phyloP scores from a whole-genome alignment of 192 early-diverging fungal genomes.

The Umbelopsis isabellina region DNA sequence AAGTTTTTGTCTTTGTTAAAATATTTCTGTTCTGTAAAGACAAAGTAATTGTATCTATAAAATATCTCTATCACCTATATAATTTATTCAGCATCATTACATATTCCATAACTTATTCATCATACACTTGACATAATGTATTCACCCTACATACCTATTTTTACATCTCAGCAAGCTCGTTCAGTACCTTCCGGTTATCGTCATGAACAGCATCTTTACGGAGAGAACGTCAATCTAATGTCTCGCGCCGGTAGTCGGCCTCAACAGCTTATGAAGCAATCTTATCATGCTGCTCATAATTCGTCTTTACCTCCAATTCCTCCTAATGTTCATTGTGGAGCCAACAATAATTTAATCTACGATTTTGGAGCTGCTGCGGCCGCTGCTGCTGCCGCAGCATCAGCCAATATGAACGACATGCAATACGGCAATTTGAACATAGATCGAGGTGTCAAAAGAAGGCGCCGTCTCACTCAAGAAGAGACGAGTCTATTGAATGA shows the following conservation, averaged over 20 bases:
- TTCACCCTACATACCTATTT: constrained; percentile 9
- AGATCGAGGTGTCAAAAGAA: constrained; percentile 10
- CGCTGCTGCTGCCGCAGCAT: neutral
- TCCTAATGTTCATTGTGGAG: neutral
- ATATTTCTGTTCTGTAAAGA: neutral
- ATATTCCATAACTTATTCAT: neutral
- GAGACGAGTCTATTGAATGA: constrained; percentile 65
- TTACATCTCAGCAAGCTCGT: constrained; percentile 11
- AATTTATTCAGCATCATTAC: too few relatives aligned
- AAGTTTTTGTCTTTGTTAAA: neutral
- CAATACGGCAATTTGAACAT: constrained; percentile 10
- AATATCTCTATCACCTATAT: too few relatives aligned
- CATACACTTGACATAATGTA: constrained; percentile 5
- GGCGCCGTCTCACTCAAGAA: constrained; percentile 50
- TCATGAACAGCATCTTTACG: constrained; percentile 2
- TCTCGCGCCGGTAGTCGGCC: neutral
- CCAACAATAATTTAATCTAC: neutral
- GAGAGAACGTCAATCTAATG: constrained; percentile 7
- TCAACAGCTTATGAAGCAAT: neutral
- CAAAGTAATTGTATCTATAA: too few relatives aligned
- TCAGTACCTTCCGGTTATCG: constrained; percentile 1
- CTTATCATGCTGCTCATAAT: neutral
- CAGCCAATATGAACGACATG: constrained; percentile 19
- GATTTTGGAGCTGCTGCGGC: constrained; percentile 6
- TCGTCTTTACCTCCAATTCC: constrained; percentile 7